Percentiles rank a stretch among this genome's conserved stretches.
Conservation (phyloP, 352 stramenopile genomes). For the Globisporangium heterothallicum region DNA sequence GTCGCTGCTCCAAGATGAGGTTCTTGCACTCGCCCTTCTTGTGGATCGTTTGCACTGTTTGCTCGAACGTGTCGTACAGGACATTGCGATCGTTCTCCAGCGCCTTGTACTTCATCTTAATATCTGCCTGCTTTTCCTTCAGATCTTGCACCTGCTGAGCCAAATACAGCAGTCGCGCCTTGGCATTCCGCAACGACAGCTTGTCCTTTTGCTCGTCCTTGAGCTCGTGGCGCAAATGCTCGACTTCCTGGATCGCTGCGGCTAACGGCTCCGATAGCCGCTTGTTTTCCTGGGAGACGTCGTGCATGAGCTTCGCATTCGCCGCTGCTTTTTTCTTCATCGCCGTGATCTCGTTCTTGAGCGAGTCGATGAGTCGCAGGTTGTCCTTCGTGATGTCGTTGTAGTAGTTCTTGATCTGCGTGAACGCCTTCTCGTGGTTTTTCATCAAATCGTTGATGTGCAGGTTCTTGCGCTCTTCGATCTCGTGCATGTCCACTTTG, state of each 20-base stretch:
- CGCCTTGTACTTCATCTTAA: slow-evolving; percentile 68
- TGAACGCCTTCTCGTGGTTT: slow-evolving; percentile 91
- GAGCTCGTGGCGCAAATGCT: slow-evolving; percentile 82
- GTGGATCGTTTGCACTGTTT: slow-evolving; percentile 84
- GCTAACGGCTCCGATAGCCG: slow-evolving; percentile 85
- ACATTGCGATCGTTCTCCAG: slow-evolving; percentile 83
- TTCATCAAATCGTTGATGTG: slow-evolving; percentile 95
- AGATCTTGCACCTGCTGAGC: slow-evolving; percentile 66
- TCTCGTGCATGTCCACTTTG: slow-evolving; percentile 92
- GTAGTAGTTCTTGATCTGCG: slow-evolving; percentile 95
- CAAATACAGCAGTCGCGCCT: slow-evolving; percentile 76
- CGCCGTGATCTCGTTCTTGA: slow-evolving; percentile 90
- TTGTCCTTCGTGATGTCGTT: slow-evolving; percentile 95
- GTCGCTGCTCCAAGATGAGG: slow-evolving; percentile 80
- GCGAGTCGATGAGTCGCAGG: slow-evolving; percentile 87
- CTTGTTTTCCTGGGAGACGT: slow-evolving; percentile 92
- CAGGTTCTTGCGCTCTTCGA: slow-evolving; percentile 93
- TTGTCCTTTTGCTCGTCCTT: slow-evolving; percentile 92
- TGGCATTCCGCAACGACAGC: slow-evolving; percentile 86
- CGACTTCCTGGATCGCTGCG: slow-evolving; percentile 84
- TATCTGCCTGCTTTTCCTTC: slow-evolving; percentile 49
- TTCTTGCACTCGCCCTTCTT: slow-evolving; percentile 91
- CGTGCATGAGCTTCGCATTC: slow-evolving; percentile 91
- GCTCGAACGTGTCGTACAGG: slow-evolving; percentile 90
- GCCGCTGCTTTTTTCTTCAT: slow-evolving; percentile 91